Evolutionary conservation across 768 basidiomycete genomes (phyloP).

Genomic region (Erythrobasidium yunnanense): DNA sequence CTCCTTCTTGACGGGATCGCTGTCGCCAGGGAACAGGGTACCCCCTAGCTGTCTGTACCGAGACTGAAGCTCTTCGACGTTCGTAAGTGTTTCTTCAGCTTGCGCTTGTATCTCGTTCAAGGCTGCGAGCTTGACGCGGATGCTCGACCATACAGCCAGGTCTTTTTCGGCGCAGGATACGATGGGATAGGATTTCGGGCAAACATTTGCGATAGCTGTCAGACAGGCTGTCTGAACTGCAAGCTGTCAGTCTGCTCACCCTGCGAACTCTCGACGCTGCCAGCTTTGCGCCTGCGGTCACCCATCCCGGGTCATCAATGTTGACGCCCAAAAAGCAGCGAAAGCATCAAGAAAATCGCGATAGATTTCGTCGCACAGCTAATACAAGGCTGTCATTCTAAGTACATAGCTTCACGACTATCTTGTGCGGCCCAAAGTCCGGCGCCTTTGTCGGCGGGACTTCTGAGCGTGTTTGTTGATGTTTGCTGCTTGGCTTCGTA

Average conservation of each 20-base stretch:
- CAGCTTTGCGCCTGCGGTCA: not conserved
- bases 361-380: too few relatives aligned
- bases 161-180: too few relatives aligned
- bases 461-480: too few relatives aligned
- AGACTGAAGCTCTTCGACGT: not conserved
- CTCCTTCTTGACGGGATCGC: not conserved
- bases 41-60: not conserved
- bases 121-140: constrained; percentile 1
- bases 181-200: too few relatives aligned
- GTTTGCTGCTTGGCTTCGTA: too few relatives aligned
- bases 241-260: not conserved
- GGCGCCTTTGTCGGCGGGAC: too few relatives aligned
- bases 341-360: not conserved
- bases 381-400: too few relatives aligned
- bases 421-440: too few relatives aligned
- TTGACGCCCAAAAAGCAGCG: not conserved
- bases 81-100: not conserved
- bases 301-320: not conserved
- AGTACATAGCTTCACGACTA: too few relatives aligned
- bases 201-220: too few relatives aligned
- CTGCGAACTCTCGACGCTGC: not conserved
- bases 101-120: not conserved
- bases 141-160: not conserved
- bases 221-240: not conserved
- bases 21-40: not conserved